phyloP scores from a whole-genome alignment of 108 stramenopile genomes.

The Cyclotella kingstonii region DNA sequence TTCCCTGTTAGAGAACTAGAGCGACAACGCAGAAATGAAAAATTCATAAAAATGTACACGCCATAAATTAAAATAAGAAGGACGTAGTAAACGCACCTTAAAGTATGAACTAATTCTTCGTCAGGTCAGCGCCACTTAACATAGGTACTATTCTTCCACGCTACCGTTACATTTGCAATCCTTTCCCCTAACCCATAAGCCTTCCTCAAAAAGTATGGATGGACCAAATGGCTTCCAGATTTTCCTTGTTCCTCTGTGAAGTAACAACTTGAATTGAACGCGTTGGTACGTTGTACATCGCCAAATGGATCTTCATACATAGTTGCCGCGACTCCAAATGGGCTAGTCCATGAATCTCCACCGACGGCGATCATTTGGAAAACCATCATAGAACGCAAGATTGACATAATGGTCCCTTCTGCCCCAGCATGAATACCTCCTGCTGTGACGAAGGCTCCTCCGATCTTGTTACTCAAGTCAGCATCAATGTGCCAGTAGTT shows the following conservation, averaged over 20 bases:
- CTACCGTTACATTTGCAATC: constrained; percentile 31
- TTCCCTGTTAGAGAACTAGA: no score
- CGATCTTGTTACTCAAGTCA: constrained; percentile 40
- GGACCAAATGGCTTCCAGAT: constrained; percentile 24
- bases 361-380: constrained; percentile 47
- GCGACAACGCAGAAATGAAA: no score
- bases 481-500: constrained; percentile 43
- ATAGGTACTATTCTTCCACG: constrained; percentile 38
- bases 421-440: constrained; percentile 47
- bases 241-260: constrained; percentile 23
- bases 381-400: constrained; percentile 42
- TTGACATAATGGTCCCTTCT: constrained; percentile 32
- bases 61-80: no score
- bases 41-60: no score
- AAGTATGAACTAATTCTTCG: no score
- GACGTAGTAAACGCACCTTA: no score
- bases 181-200: constrained; percentile 32
- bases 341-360: constrained; percentile 39
- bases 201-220: constrained; percentile 38
- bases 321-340: constrained; percentile 47
- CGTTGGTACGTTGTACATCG: constrained; percentile 17
- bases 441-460: constrained; percentile 48
- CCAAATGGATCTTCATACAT: constrained; percentile 46
- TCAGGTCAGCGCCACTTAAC: constrained; percentile 19
- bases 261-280: constrained; percentile 30